These are phyloP conservation scores for Pichia sp. DNA, from an alignment of 1,139 yeast species.

Conservation along the genomic window DNA sequence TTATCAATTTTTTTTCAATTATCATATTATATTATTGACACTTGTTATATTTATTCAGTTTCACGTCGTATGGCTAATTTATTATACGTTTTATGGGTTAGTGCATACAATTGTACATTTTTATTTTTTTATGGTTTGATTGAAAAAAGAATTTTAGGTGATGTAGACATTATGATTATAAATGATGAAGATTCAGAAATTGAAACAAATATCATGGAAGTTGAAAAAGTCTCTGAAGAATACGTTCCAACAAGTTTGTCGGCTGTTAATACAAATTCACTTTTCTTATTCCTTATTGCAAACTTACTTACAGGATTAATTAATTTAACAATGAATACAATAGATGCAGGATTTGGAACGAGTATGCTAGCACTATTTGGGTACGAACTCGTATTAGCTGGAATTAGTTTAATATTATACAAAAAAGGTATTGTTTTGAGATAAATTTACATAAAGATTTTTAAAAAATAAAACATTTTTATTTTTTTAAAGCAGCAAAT, in stretches of 20 bases:
- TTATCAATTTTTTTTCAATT: slow-evolving; percentile 38
- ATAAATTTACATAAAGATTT: too few relatives aligned
- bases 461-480: too few relatives aligned
- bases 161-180: slow-evolving; percentile 17
- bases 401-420: slow-evolving; percentile 32
- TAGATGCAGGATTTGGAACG: slow-evolving; percentile 37
- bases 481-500: slow-evolving; percentile 44
- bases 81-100: slow-evolving; percentile 82
- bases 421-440: slow-evolving; percentile 31
- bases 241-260: slow-evolving; percentile 52
- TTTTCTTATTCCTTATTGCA: slow-evolving; percentile 66
- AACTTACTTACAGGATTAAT: slow-evolving; percentile 76
- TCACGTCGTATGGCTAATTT: slow-evolving; percentile 87
- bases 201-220: slow-evolving; percentile 10
- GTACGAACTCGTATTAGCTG: slow-evolving; percentile 37
- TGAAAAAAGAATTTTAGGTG: slow-evolving; percentile 34
- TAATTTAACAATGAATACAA: slow-evolving; percentile 67
- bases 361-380: slow-evolving; percentile 36
- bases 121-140: slow-evolving; percentile 48
- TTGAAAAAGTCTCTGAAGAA: slow-evolving; percentile 12
- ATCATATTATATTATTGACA: slow-evolving; percentile 35
- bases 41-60: slow-evolving; percentile 47
- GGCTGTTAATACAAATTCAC: slow-evolving; percentile 73
- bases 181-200: slow-evolving; percentile 11
- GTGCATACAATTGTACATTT: slow-evolving; percentile 67